phyloP scores from a whole-genome alignment of 1,284 basidiomycete genomes.

The Malassezia caprae region DNA sequence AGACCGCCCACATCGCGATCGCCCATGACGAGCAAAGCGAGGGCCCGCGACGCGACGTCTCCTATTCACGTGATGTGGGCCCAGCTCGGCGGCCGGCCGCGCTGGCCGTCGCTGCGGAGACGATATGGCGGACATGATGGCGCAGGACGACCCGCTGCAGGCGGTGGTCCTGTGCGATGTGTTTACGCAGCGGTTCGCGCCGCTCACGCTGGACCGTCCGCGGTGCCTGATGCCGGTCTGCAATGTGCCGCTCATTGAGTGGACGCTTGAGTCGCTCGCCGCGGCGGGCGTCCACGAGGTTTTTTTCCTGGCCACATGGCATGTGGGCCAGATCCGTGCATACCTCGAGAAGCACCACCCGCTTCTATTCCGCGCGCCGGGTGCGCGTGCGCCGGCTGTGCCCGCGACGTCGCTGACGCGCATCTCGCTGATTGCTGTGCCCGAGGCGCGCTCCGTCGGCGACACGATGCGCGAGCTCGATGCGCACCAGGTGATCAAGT shows the following conservation, averaged over 20 bases:
- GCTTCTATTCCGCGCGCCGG: neutral
- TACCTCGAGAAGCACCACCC: constrained; percentile 57
- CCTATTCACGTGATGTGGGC: neutral
- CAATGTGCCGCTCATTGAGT: constrained; percentile 81
- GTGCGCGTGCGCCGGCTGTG: neutral
- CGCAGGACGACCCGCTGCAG: constrained; percentile 55
- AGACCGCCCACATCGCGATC: constrained; percentile 1
- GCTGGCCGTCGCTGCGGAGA: neutral
- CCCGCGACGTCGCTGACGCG: constrained; percentile 4
- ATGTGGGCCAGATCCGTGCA: constrained; percentile 44
- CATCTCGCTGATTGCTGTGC: constrained; percentile 71
- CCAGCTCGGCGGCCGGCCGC: neutral
- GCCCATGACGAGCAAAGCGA: neutral
- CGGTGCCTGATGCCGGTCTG: constrained; percentile 78
- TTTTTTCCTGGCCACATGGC: constrained; percentile 67
- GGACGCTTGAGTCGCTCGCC: constrained; percentile 88
- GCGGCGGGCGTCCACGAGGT: constrained; percentile 88
- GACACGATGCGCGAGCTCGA: constrained; percentile 96
- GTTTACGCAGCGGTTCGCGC: constrained; percentile 83
- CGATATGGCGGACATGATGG: constrained; percentile 29
- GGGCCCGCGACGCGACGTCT: neutral
- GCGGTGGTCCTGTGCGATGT: constrained; percentile 89
- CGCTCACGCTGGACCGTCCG: constrained; percentile 56
- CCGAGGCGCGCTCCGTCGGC: constrained; percentile 79
- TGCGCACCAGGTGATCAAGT: constrained; percentile 70